These are phyloP conservation scores for Fagus sylvatica DNA, from an alignment of 306 rosid genomes.

Conservation along the genomic window DNA sequence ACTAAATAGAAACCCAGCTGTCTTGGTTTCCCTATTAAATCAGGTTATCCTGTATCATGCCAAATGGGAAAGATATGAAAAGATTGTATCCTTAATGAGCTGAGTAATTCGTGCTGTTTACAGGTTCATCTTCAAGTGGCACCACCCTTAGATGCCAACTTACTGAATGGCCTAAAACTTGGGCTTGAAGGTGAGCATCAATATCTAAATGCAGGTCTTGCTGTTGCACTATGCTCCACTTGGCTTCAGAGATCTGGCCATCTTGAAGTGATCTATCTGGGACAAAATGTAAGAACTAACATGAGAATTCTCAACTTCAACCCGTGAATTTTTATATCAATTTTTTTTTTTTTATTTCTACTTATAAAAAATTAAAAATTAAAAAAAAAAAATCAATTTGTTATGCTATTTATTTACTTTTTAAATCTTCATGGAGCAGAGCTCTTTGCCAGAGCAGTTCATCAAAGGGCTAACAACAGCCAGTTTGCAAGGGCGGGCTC, in stretches of 20 bases:
- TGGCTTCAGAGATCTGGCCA: slow-evolving; percentile 84
- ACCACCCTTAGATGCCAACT: slow-evolving; percentile 60
- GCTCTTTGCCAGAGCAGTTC: slow-evolving; percentile 74
- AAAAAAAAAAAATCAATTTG: not conserved
- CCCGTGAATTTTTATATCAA: slow-evolving; percentile 12
- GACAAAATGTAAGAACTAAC: slow-evolving; percentile 58
- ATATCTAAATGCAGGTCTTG: slow-evolving; percentile 90
- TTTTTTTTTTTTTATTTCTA: no score
- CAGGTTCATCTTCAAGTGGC: slow-evolving; percentile 77
- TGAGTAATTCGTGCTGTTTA: slow-evolving; percentile 27
- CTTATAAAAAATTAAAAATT: no score
- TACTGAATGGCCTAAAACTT: slow-evolving; percentile 66
- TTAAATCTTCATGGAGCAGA: slow-evolving; percentile 41
- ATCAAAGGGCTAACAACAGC: slow-evolving; percentile 74
- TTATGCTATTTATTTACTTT: slow-evolving; percentile 22
- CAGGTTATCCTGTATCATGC: slow-evolving; percentile 9
- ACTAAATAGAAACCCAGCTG: slow-evolving; percentile 18
- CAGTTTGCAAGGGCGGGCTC: slow-evolving; percentile 94
- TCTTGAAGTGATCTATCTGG: slow-evolving; percentile 41
- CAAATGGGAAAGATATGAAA: not conserved
- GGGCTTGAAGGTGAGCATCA: slow-evolving; percentile 98
- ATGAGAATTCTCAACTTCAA: slow-evolving; percentile 18
- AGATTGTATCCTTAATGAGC: slow-evolving; percentile 20
- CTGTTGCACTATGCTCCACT: slow-evolving; percentile 75
- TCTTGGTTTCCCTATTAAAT: slow-evolving; percentile 15